Conservation (phyloP, 139 green algal species). For the Haematococcus lacustris region DNA sequence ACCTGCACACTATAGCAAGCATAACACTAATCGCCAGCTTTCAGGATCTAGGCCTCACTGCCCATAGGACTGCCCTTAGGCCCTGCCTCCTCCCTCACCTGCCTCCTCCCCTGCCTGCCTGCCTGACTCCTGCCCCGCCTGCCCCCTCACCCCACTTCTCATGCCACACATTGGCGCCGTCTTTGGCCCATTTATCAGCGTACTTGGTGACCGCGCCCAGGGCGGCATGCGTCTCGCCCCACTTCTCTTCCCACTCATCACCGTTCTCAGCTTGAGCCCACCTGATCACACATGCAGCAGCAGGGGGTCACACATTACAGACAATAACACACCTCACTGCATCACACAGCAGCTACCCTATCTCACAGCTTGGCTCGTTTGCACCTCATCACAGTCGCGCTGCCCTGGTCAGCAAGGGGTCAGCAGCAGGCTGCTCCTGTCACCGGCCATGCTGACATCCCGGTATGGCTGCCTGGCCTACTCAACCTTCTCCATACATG, state of each 20-base stretch:
- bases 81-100: too few species aligned
- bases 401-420: background rate
- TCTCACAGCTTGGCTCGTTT: too few species aligned
- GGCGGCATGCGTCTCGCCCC: conserved; percentile 66
- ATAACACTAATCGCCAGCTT: too few species aligned
- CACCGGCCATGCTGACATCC: conserved; percentile 43
- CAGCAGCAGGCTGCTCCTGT: background rate
- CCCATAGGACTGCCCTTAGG: too few species aligned
- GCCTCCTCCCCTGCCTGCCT: too few species aligned
- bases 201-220: conserved; percentile 64
- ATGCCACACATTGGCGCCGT: conserved; percentile 73
- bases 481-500: too few species aligned
- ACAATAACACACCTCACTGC: background rate
- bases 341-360: too few species aligned
- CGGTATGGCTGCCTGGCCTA: too few species aligned
- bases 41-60: too few species aligned
- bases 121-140: too few species aligned
- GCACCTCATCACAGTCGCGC: background rate
- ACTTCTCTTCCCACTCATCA: conserved; percentile 88
- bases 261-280: conserved; percentile 28
- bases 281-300: conserved; percentile 7
- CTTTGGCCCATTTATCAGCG: conserved; percentile 80
- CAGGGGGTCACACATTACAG: background rate
- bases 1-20: too few species aligned
- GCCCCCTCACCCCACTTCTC: conserved; percentile 73